Evolutionary conservation across 2,329 filamentous ascomycete genomes (phyloP).

Genomic region (Nemania sp.): DNA sequence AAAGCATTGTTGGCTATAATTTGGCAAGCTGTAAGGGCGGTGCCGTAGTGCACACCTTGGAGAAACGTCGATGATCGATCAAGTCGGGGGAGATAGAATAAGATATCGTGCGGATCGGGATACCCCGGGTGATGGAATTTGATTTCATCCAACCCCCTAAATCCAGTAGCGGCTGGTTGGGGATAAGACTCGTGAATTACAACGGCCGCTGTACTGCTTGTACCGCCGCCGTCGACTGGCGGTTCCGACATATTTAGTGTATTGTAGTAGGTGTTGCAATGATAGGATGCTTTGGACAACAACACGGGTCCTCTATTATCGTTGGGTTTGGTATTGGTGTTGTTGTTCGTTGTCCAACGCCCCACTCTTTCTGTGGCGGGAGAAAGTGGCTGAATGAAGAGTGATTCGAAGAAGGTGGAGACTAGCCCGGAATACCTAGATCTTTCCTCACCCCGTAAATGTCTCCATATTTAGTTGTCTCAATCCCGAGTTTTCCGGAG

Average conservation of each 20-base stretch:
- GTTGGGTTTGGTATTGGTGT: too few species aligned
- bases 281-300: too few species aligned
- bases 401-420: too few species aligned
- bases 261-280: too few species aligned
- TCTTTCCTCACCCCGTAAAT: too few species aligned
- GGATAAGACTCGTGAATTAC: conserved; percentile 6
- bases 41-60: conserved; percentile 14
- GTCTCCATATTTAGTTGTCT: too few species aligned
- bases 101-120: conserved; percentile 2
- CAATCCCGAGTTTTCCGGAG: too few species aligned
- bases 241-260: conserved; percentile 14
- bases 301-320: too few species aligned
- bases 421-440: too few species aligned
- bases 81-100: conserved; percentile 13
- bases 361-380: too few species aligned
- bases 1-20: conserved; percentile 27
- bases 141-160: not conserved
- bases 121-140: conserved; percentile 22
- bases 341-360: too few species aligned
- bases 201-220: conserved; percentile 5
- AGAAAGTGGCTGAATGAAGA: too few species aligned
- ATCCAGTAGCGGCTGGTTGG: not conserved
- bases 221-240: not conserved
- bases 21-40: conserved; percentile 24
- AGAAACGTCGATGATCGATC: conserved; percentile 8